Evolutionary conservation across 2,329 filamentous ascomycete genomes (phyloP).

Genomic region (Arthrobotrys iridis): DNA sequence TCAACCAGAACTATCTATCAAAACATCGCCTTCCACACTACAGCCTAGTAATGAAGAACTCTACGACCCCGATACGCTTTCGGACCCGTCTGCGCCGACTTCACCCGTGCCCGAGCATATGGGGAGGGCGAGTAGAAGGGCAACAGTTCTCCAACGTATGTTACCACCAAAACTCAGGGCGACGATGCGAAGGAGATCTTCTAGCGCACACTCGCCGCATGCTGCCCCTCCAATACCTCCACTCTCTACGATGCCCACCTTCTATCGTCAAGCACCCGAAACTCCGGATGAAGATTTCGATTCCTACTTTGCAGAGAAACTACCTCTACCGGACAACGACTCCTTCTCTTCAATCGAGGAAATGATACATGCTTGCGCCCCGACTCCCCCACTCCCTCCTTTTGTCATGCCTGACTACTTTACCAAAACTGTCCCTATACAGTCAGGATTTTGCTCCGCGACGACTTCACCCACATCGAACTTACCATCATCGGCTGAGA

Average conservation of each 20-base stretch:
- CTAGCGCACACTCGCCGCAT: conserved; percentile 55
- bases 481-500: conserved; percentile 26
- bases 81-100: conserved; percentile 56
- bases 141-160: conserved; percentile 57
- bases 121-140: conserved; percentile 54
- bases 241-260: conserved; percentile 56
- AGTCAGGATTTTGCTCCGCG: conserved; percentile 31
- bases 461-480: conserved; percentile 46
- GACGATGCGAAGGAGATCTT: conserved; percentile 57
- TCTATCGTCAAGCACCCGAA: conserved; percentile 50
- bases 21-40: not conserved
- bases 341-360: conserved; percentile 55
- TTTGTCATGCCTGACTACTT: conserved; percentile 54
- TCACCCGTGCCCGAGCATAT: conserved; percentile 56
- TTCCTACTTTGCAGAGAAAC: conserved; percentile 50
- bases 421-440: conserved; percentile 44
- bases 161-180: conserved; percentile 57
- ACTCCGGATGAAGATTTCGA: conserved; percentile 58
- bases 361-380: conserved; percentile 40
- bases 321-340: conserved; percentile 47
- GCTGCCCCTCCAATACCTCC: conserved; percentile 55
- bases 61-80: conserved; percentile 58
- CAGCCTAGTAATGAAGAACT: conserved; percentile 53
- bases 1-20: not conserved
- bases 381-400: conserved; percentile 28